Conservation (phyloP, 768 basidiomycete genomes). For the Leccinum rimulosum region DNA sequence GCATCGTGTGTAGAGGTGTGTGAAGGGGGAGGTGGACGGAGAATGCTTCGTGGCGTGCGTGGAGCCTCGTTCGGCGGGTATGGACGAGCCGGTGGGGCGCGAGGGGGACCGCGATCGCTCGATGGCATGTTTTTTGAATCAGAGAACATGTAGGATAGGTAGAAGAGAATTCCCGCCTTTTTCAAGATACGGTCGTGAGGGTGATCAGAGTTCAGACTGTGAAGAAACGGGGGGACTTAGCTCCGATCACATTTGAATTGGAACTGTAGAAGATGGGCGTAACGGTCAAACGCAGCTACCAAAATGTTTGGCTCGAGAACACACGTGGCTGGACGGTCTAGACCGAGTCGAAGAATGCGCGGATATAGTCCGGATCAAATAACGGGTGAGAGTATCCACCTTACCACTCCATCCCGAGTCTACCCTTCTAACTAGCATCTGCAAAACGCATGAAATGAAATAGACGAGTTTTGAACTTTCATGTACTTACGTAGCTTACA, state of each 20-base stretch:
- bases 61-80: slow-evolving; percentile 6
- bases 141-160: background rate
- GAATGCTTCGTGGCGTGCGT: slow-evolving; percentile 16
- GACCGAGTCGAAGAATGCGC: too few species aligned
- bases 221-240: background rate
- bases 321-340: too few species aligned
- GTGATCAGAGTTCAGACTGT: slow-evolving; percentile 12
- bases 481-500: too few species aligned
- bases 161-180: too few species aligned
- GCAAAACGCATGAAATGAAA: too few species aligned
- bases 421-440: too few species aligned
- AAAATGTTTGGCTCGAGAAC: too few species aligned
- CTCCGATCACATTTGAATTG: slow-evolving; percentile 23
- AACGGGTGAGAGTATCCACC: too few species aligned
- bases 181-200: background rate
- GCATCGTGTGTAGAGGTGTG: slow-evolving; percentile 1
- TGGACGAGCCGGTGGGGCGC: slow-evolving; percentile 1
- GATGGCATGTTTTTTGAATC: background rate
- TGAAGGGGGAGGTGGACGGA: slow-evolving; percentile 13
- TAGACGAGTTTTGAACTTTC: too few species aligned
- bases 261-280: background rate
- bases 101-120: slow-evolving; percentile 1
- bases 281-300: too few species aligned
- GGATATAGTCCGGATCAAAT: background rate
- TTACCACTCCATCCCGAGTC: too few species aligned